phyloP scores from a whole-genome alignment of 179 eudicot genomes.

The Silene coronaria region DNA sequence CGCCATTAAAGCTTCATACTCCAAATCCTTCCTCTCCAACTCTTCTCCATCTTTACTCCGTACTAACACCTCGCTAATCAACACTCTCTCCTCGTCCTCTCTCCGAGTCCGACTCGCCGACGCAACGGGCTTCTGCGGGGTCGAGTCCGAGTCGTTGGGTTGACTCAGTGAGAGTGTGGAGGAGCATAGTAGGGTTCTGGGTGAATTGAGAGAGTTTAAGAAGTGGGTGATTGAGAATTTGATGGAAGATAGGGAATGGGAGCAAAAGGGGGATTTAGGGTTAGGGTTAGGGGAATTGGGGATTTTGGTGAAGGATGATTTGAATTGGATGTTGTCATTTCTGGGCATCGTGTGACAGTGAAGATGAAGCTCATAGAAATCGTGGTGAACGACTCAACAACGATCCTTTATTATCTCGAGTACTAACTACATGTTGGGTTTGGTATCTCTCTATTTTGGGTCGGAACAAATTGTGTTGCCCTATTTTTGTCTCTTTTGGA shows the following conservation, averaged over 20 bases:
- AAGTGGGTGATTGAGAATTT: slow-evolving; percentile 39
- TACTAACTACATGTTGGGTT: no score
- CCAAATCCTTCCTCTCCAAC: slow-evolving; percentile 80
- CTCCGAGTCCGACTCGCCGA: slow-evolving; percentile 30
- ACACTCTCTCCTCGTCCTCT: slow-evolving; percentile 82
- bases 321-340: slow-evolving; percentile 50
- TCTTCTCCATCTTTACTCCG: slow-evolving; percentile 89
- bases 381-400: no score
- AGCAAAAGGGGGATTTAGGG: slow-evolving; percentile 35
- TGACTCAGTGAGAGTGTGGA: slow-evolving; percentile 44
- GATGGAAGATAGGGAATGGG: slow-evolving; percentile 40
- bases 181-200: slow-evolving; percentile 37
- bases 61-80: slow-evolving; percentile 87
- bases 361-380: background rate
- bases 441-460: no score
- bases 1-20: slow-evolving; percentile 60
- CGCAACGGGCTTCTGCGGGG: slow-evolving; percentile 19
- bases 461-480: no score
- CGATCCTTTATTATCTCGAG: no score
- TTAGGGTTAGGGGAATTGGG: slow-evolving; percentile 21
- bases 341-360: slow-evolving; percentile 32
- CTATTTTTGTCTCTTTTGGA: no score
- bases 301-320: slow-evolving; percentile 45
- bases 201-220: slow-evolving; percentile 12
- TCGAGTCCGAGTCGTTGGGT: slow-evolving; percentile 21